Evolutionary conservation across 805 yeast genomes (phyloP).

Genomic region (Monosporozyma servazzii): DNA sequence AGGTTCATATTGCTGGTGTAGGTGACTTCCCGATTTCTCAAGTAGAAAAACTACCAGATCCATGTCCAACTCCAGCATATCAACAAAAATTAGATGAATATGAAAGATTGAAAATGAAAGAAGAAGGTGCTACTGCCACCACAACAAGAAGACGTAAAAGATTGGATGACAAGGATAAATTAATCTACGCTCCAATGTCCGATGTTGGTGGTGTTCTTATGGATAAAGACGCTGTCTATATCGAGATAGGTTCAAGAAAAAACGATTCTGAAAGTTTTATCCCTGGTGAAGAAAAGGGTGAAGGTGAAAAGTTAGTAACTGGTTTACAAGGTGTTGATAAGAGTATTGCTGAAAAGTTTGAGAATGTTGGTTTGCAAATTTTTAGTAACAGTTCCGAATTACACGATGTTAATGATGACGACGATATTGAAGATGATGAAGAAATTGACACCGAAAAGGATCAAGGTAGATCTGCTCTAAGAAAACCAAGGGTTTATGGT

Average conservation of each 20-base stretch:
- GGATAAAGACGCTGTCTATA: constrained; percentile 95
- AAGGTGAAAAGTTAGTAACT: constrained; percentile 81
- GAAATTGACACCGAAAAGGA: constrained; percentile 28
- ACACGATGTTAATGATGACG: constrained; percentile 36
- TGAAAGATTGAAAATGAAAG: constrained; percentile 64
- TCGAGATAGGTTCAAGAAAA: constrained; percentile 41
- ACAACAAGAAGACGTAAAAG: constrained; percentile 80
- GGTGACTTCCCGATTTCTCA: constrained; percentile 76
- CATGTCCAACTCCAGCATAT: constrained; percentile 94
- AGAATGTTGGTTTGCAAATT: constrained; percentile 63
- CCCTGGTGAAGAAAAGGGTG: constrained; percentile 60
- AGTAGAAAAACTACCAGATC: constrained; percentile 90
- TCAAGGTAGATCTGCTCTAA: constrained; percentile 56
- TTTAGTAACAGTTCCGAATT: constrained; percentile 56
- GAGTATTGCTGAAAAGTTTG: constrained; percentile 48
- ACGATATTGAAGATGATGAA: constrained; percentile 30
- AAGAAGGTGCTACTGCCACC: constrained; percentile 49
- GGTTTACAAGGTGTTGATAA: constrained; percentile 63
- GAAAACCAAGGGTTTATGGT: constrained; percentile 53
- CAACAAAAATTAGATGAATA: constrained; percentile 78
- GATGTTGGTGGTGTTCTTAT: constrained; percentile 98
- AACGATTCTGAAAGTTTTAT: constrained; percentile 37
- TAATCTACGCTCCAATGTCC: constrained; percentile 98
- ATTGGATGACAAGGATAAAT: constrained; percentile 86
- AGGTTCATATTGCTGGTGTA: constrained; percentile 89